Evolutionary conservation across 2,329 filamentous ascomycete genomes (phyloP).

Genomic region (Blastomyces gilchristii): DNA sequence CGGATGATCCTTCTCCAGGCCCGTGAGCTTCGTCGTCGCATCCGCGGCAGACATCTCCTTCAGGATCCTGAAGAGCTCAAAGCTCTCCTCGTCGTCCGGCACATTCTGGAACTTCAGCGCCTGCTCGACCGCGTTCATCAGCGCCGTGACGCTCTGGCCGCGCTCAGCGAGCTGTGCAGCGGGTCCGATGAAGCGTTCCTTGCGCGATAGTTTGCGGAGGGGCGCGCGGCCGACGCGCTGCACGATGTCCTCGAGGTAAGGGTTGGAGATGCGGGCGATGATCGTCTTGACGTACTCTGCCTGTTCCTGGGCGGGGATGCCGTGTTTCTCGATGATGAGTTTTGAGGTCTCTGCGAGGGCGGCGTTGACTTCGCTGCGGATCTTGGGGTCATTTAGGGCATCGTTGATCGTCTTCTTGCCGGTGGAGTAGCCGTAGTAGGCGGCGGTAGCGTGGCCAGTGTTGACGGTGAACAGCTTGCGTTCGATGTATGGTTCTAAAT

Average conservation of each 20-base stretch:
- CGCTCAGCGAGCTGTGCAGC: constrained; percentile 79
- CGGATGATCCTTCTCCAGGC: constrained; percentile 64
- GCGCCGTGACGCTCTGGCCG: constrained; percentile 58
- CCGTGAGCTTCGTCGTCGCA: constrained; percentile 71
- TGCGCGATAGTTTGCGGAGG: constrained; percentile 82
- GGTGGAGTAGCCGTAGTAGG: constrained; percentile 85
- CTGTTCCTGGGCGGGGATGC: constrained; percentile 65
- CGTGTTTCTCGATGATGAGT: constrained; percentile 80
- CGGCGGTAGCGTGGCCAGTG: constrained; percentile 90
- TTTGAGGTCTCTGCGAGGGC: constrained; percentile 77
- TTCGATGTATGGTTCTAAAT: constrained; percentile 93
- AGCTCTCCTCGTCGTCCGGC: constrained; percentile 80
- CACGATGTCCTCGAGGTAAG: constrained; percentile 80
- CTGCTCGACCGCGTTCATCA: constrained; percentile 81
- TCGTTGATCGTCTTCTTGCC: constrained; percentile 85
- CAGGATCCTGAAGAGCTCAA: constrained; percentile 76
- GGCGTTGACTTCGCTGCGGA: constrained; percentile 67
- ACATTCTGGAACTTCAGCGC: constrained; percentile 93
- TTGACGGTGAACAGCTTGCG: constrained; percentile 99
- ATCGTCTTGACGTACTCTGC: constrained; percentile 84
- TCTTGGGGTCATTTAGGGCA: constrained; percentile 67
- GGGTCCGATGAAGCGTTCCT: constrained; percentile 91
- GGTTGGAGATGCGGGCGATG: constrained; percentile 85
- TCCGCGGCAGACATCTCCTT: constrained; percentile 60
- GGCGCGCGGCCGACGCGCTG: constrained; percentile 93